Conservation (phyloP, 768 basidiomycete genomes). For the Lactarius pseudohatsudake region DNA sequence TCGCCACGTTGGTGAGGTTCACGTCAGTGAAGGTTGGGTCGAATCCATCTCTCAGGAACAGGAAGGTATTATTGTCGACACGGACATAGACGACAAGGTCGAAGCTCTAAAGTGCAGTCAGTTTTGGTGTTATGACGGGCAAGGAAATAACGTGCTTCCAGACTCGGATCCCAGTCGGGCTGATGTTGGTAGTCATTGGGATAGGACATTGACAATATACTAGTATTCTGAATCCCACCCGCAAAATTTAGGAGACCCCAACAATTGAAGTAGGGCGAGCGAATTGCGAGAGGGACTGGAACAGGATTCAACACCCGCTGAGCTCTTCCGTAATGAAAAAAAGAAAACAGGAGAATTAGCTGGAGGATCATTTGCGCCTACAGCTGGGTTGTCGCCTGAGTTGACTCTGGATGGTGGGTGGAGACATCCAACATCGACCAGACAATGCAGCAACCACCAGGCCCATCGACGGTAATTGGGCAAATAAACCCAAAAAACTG, state of each 20-base stretch:
- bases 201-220: not conserved
- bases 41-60: slow-evolving; percentile 22
- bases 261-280: slow-evolving; percentile 32
- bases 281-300: slow-evolving; percentile 32
- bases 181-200: slow-evolving; percentile 7
- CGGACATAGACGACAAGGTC: slow-evolving; percentile 22
- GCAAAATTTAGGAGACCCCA: slow-evolving; percentile 19
- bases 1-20: slow-evolving; percentile 30
- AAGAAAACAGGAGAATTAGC: not conserved
- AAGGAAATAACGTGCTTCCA: not conserved
- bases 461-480: no score
- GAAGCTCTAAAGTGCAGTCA: slow-evolving; percentile 5
- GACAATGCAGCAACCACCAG: no score
- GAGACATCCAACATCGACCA: not conserved
- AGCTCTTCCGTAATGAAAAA: slow-evolving; percentile 1
- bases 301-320: slow-evolving; percentile 27
- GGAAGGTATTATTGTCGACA: slow-evolving; percentile 23
- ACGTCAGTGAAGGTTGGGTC: slow-evolving; percentile 2
- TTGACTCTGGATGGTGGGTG: not conserved
- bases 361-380: not conserved
- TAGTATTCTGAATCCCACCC: not conserved
- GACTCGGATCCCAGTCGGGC: no score
- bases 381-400: not conserved
- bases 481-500: no score
- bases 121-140: not conserved